Percentiles rank a stretch among this genome's conserved stretches.
These are phyloP conservation scores for Yamadazyma scolyti DNA, from an alignment of 805 yeast genomes.

Conservation along the genomic window DNA sequence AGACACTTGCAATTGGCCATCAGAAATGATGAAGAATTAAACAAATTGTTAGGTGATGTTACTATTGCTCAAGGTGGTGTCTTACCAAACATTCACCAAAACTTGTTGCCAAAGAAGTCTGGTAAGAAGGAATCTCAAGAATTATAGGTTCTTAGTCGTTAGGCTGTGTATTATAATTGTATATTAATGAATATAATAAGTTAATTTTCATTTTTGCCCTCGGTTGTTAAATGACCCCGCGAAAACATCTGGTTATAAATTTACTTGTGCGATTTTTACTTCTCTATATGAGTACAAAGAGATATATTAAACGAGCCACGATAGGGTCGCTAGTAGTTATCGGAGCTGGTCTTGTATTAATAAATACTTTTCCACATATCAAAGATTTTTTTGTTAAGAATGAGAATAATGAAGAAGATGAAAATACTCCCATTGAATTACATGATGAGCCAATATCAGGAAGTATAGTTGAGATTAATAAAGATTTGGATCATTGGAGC, in stretches of 20 bases:
- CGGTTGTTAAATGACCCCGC: neutral
- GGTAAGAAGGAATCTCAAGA: slow-evolving; percentile 59
- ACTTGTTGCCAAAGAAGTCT: slow-evolving; percentile 53
- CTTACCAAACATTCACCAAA: slow-evolving; percentile 48
- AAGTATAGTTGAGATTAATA: slow-evolving; percentile 23
- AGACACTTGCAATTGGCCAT: slow-evolving; percentile 51
- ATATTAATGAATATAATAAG: slow-evolving; percentile 8
- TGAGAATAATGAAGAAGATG: slow-evolving; percentile 15
- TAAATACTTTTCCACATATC: slow-evolving; percentile 51
- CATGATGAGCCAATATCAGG: slow-evolving; percentile 6
- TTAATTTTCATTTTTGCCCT: neutral
- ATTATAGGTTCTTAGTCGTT: too few species aligned
- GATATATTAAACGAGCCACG: too few species aligned
- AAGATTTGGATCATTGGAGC: too few species aligned
- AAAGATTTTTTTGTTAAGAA: slow-evolving; percentile 18
- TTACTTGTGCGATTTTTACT: too few species aligned
- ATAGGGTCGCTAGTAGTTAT: too few species aligned
- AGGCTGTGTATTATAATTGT: slow-evolving; percentile 14
- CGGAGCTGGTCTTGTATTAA: slow-evolving; percentile 39
- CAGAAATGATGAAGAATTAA: slow-evolving; percentile 51
- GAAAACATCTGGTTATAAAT: too few species aligned
- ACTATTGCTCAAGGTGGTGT: slow-evolving; percentile 53
- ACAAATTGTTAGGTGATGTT: slow-evolving; percentile 48
- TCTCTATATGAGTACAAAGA: too few species aligned
- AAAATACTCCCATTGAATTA: slow-evolving; percentile 22